phyloP scores from a whole-genome alignment of 169 alveolate species.

The Babesia divergens region DNA sequence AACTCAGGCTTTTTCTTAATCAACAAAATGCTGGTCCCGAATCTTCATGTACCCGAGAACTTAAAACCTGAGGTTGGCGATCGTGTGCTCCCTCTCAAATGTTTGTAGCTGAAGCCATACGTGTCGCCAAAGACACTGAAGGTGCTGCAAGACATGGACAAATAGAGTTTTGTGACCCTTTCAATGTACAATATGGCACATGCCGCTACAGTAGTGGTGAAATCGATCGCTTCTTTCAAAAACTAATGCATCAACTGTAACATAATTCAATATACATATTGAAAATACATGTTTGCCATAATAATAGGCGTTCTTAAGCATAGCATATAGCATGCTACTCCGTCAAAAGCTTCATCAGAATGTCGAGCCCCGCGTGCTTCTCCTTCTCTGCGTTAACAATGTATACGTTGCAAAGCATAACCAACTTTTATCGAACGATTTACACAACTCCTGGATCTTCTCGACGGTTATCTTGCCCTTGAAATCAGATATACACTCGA shows the following conservation, averaged over 20 bases:
- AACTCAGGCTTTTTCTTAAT: constrained; percentile 77
- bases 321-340: neutral
- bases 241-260: too few species aligned
- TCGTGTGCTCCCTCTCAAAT: neutral
- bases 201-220: too few species aligned
- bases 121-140: constrained; percentile 73
- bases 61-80: constrained; percentile 63
- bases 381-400: constrained; percentile 1
- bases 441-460: neutral
- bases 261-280: too few species aligned
- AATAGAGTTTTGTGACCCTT: too few species aligned
- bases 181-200: too few species aligned
- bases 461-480: neutral
- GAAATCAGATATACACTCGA: constrained; percentile 20
- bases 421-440: constrained; percentile 2
- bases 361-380: constrained; percentile 20
- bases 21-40: constrained; percentile 83
- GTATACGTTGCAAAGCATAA: neutral
- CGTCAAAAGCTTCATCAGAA: constrained; percentile 1
- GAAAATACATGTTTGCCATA: too few species aligned
- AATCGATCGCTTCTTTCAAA: too few species aligned
- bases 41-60: constrained; percentile 74
- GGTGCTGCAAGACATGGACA: neutral
- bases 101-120: constrained; percentile 70
- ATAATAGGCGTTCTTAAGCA: too few species aligned